Evolutionary conservation across 352 stramenopile species (phyloP).

Genomic region (Globisporangium solare): DNA sequence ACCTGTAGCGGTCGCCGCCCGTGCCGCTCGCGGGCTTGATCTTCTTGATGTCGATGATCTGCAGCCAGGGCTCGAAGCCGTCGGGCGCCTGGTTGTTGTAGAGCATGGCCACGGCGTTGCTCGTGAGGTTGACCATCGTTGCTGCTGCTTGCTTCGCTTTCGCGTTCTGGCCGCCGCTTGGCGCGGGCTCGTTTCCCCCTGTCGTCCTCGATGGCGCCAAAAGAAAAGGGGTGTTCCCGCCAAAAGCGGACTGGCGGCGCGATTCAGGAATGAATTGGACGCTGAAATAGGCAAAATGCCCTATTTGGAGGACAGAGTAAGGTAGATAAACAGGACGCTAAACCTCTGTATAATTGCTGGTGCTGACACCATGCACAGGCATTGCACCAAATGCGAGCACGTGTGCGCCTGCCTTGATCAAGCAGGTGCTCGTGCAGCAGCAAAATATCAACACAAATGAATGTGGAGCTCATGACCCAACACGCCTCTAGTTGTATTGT

Average conservation of each 20-base stretch:
- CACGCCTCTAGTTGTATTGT: too few species aligned
- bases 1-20: constrained; percentile 75
- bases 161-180: background rate
- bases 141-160: constrained; percentile 6
- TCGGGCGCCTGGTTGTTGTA: constrained; percentile 80
- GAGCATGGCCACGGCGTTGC: constrained; percentile 82
- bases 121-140: constrained; percentile 79
- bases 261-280: constrained; percentile 3
- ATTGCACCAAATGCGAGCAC: too few species aligned
- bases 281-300: too few species aligned
- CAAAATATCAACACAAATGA: too few species aligned
- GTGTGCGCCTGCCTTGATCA: too few species aligned
- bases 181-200: background rate
- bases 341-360: too few species aligned
- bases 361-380: background rate
- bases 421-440: too few species aligned
- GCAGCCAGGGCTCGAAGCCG: constrained; percentile 83
- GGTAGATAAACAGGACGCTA: too few species aligned
- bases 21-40: constrained; percentile 76
- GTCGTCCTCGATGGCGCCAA: background rate
- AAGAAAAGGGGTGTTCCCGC: background rate
- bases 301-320: too few species aligned
- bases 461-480: too few species aligned
- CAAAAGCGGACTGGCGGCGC: background rate
- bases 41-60: constrained; percentile 88